Conservation (phyloP, 1,139 yeast species). For the Geotrichum candidum region DNA sequence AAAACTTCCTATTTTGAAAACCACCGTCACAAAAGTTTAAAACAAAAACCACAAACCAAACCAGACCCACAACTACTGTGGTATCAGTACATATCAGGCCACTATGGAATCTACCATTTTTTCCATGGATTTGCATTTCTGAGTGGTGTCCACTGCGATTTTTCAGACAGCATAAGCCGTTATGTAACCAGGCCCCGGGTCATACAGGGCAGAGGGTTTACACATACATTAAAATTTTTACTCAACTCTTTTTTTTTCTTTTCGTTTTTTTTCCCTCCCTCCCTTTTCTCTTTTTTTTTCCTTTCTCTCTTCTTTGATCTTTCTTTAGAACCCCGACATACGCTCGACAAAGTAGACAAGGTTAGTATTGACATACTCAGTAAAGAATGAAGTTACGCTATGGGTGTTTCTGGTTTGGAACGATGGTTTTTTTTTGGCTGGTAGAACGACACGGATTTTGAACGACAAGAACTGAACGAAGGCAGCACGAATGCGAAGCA, state of each 20-base stretch:
- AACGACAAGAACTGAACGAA: neutral
- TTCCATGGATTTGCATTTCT: neutral
- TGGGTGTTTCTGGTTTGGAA: neutral
- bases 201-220: neutral
- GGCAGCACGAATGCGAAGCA: neutral
- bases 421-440: neutral
- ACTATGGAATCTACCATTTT: neutral
- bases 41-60: no score
- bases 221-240: neutral
- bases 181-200: slow-evolving; percentile 1
- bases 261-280: slow-evolving; percentile 1
- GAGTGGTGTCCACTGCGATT: neutral
- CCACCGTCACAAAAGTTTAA: neutral
- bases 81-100: no score
- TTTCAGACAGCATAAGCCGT: neutral
- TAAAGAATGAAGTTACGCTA: neutral
- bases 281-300: slow-evolving; percentile 3
- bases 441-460: neutral
- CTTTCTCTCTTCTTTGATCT: slow-evolving; percentile 2
- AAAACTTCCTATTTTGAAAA: neutral
- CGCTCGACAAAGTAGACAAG: slow-evolving; percentile 18
- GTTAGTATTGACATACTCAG: slow-evolving; percentile 7
- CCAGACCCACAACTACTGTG: no score
- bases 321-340: slow-evolving; percentile 9
- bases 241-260: slow-evolving; percentile 4